Conservation (phyloP, 1,284 basidiomycete genomes). For the Stygiomarasmius scandens region DNA sequence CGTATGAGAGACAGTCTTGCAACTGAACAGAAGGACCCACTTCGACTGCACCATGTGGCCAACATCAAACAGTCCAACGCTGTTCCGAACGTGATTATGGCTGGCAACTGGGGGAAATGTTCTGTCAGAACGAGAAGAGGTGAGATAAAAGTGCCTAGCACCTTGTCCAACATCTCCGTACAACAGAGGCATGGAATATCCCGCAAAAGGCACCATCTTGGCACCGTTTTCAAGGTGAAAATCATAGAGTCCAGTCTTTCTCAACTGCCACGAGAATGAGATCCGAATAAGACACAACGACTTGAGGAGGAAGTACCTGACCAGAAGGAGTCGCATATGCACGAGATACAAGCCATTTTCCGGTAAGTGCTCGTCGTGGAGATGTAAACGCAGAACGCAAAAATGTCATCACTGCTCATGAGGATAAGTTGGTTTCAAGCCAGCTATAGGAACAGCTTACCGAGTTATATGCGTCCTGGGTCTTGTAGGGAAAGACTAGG, state of each 20-base stretch:
- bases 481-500: too few species aligned
- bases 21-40: conserved; percentile 36
- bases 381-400: background rate
- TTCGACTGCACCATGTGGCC: conserved; percentile 96
- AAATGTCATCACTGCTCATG: background rate
- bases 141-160: conserved; percentile 28
- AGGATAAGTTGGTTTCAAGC: too few species aligned
- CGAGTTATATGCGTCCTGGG: too few species aligned
- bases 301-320: background rate
- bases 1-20: conserved; percentile 4
- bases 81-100: conserved; percentile 87
- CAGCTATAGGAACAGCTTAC: too few species aligned
- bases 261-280: conserved; percentile 25
- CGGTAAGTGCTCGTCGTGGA: background rate
- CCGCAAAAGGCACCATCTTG: conserved; percentile 97
- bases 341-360: background rate
- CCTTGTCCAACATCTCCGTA: conserved; percentile 87
- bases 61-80: conserved; percentile 93
- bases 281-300: too few species aligned
- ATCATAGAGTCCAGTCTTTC: conserved; percentile 84
- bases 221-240: conserved; percentile 87
- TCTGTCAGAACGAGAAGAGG: conserved; percentile 5
- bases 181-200: conserved; percentile 91
- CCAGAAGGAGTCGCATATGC: background rate
- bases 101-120: conserved; percentile 68